A percentile compares a stretch with the other conserved stretches of the same genome.
phyloP scores from a whole-genome alignment of 2,329 filamentous ascomycete species.

The Talaromyces marneffei region DNA sequence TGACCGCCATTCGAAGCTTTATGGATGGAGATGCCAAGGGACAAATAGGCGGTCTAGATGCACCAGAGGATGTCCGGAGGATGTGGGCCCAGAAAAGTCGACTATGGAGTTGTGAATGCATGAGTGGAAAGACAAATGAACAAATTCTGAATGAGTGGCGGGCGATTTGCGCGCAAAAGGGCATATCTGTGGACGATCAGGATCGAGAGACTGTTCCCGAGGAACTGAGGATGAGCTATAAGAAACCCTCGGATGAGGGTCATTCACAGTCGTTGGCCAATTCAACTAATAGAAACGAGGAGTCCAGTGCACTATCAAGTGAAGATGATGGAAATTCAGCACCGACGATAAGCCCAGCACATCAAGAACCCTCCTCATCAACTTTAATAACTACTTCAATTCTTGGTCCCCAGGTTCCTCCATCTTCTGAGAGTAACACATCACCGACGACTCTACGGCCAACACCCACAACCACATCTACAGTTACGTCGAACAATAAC shows the following conservation, averaged over 20 bases:
- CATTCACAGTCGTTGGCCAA: not conserved
- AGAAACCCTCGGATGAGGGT: constrained; percentile 35
- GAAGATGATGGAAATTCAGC: not conserved
- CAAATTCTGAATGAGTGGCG: constrained; percentile 69
- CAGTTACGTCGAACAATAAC: not conserved
- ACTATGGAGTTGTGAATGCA: constrained; percentile 65
- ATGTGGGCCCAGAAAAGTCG: constrained; percentile 63
- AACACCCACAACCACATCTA: constrained; percentile 44
- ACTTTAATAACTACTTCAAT: constrained; percentile 3
- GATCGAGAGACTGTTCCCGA: constrained; percentile 31
- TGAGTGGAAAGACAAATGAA: constrained; percentile 56
- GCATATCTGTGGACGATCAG: constrained; percentile 36
- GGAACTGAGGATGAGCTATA: constrained; percentile 62
- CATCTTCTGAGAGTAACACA: not conserved
- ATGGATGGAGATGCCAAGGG: constrained; percentile 88
- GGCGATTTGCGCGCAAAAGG: constrained; percentile 47
- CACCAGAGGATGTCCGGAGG: constrained; percentile 59
- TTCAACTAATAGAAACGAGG: not conserved
- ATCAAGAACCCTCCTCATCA: not conserved
- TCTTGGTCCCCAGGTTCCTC: not conserved
- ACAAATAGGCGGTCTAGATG: constrained; percentile 85
- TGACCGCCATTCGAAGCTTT: constrained; percentile 73
- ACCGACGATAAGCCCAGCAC: not conserved
- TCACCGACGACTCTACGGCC: constrained; percentile 12
- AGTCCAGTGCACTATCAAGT: not conserved